A percentile compares a stretch with the other conserved stretches of the same genome.
Conservation (phyloP, 352 stramenopile genomes). For the Phytophthora multivora region DNA sequence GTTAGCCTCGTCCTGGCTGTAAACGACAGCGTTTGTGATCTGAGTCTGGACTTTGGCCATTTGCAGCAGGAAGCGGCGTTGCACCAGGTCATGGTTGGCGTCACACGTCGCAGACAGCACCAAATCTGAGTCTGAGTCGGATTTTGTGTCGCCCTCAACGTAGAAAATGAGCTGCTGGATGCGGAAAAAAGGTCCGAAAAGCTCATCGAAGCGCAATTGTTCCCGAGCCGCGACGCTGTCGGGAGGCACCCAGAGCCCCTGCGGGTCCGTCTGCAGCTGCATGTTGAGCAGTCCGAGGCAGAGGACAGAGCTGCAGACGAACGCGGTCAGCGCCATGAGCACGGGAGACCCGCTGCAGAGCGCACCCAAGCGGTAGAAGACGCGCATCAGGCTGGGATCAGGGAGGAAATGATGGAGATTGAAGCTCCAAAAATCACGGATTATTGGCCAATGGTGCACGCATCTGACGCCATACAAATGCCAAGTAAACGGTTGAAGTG, state of each 20-base stretch:
- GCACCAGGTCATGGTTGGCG: constrained; percentile 56
- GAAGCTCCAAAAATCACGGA: background rate
- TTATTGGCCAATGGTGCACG: constrained; percentile 17
- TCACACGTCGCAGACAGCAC: constrained; percentile 22
- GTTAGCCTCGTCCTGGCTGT: constrained; percentile 29
- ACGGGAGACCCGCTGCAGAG: constrained; percentile 54
- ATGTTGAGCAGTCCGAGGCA: constrained; percentile 66
- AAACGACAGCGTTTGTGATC: constrained; percentile 45
- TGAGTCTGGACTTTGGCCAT: constrained; percentile 68
- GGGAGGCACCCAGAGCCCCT: constrained; percentile 83
- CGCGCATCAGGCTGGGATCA: constrained; percentile 37
- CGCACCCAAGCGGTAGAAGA: constrained; percentile 61
- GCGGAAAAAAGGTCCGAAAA: constrained; percentile 88
- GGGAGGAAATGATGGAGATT: constrained; percentile 19
- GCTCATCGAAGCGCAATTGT: constrained; percentile 74
- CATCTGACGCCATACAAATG: background rate
- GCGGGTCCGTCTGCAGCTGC: constrained; percentile 75
- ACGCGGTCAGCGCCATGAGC: constrained; percentile 48
- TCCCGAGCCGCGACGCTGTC: constrained; percentile 63
- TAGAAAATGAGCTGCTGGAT: constrained; percentile 90
- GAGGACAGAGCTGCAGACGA: constrained; percentile 55
- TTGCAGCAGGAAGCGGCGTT: constrained; percentile 58
- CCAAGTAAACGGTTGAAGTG: constrained; percentile 22
- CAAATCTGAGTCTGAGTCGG: constrained; percentile 8
- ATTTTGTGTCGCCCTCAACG: constrained; percentile 33